Conservation (phyloP, 2,329 filamentous ascomycete species). For the Aspergillus floridensis region DNA sequence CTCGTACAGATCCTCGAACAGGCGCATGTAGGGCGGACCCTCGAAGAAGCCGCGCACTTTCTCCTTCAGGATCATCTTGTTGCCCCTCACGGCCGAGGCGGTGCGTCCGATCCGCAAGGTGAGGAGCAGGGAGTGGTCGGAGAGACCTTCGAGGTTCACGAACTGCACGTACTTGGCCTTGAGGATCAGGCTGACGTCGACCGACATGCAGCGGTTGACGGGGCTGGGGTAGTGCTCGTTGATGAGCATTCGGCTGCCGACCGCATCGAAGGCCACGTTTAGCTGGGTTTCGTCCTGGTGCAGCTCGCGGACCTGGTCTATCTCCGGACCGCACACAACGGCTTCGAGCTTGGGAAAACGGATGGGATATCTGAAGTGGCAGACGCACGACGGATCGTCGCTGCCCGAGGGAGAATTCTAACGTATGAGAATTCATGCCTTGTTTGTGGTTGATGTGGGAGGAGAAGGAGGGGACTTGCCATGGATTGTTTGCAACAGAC, state of each 20-base stretch:
- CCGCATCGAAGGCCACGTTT: constrained; percentile 26
- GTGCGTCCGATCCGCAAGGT: constrained; percentile 19
- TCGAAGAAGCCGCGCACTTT: constrained; percentile 22
- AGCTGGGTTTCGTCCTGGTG: constrained; percentile 21
- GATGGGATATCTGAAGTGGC: constrained; percentile 19
- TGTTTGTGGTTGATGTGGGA: neutral
- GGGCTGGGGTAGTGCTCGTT: constrained; percentile 21
- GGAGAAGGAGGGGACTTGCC: constrained; percentile 8
- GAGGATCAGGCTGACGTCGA: constrained; percentile 14
- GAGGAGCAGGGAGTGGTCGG: constrained; percentile 27
- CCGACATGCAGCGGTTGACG: neutral
- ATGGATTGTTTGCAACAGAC: constrained; percentile 7
- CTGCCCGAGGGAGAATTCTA: constrained; percentile 10
- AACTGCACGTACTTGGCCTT: constrained; percentile 22
- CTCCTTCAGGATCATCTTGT: constrained; percentile 19
- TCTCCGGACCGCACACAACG: constrained; percentile 13
- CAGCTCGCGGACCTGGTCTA: constrained; percentile 17
- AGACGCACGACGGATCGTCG: constrained; percentile 21
- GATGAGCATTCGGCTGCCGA: constrained; percentile 20
- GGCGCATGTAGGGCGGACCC: constrained; percentile 13
- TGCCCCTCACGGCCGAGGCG: constrained; percentile 13
- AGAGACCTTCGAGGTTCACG: constrained; percentile 29
- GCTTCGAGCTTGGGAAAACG: constrained; percentile 16
- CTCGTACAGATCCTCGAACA: constrained; percentile 22
- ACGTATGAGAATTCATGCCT: neutral